Percentiles rank a stretch among this genome's conserved stretches.
Evolutionary conservation across 2,329 filamentous ascomycete genomes (phyloP).

Genomic region (Ophiostoma fasciatum): DNA sequence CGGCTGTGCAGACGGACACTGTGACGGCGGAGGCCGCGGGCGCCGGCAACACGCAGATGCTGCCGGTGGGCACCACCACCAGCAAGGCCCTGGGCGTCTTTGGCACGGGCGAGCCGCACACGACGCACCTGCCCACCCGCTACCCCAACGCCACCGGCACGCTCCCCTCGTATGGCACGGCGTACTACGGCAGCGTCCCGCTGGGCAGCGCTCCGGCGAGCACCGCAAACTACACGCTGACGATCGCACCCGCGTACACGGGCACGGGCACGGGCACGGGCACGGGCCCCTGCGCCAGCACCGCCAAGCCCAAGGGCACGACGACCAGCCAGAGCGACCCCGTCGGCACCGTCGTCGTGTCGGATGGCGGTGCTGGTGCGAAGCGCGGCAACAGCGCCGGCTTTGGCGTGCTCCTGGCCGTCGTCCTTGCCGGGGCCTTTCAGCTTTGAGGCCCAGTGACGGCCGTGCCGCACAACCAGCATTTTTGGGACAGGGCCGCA

Average conservation of each 20-base stretch:
- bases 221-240: slow-evolving; percentile 9
- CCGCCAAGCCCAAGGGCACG: slow-evolving; percentile 10
- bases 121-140: background rate
- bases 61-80: slow-evolving; percentile 2
- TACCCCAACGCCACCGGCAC: slow-evolving; percentile 8
- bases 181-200: background rate
- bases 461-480: no score
- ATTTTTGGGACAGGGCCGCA: background rate
- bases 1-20: slow-evolving; percentile 2
- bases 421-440: slow-evolving; percentile 18
- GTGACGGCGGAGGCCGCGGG: background rate
- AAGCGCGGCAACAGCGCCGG: no score
- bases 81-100: slow-evolving; percentile 3
- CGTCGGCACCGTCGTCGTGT: slow-evolving; percentile 14
- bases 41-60: background rate
- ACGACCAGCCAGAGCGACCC: slow-evolving; percentile 16
- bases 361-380: no score
- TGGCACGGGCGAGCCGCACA: slow-evolving; percentile 1
- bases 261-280: background rate
- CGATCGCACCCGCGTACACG: slow-evolving; percentile 1
- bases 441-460: background rate
- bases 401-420: slow-evolving; percentile 22
- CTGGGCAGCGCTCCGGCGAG: background rate
- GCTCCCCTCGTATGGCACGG: background rate
- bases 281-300: no score